These are phyloP conservation scores for Clonostachys sp. DNA, from an alignment of 2,329 filamentous ascomycete genomes.

Conservation along the genomic window DNA sequence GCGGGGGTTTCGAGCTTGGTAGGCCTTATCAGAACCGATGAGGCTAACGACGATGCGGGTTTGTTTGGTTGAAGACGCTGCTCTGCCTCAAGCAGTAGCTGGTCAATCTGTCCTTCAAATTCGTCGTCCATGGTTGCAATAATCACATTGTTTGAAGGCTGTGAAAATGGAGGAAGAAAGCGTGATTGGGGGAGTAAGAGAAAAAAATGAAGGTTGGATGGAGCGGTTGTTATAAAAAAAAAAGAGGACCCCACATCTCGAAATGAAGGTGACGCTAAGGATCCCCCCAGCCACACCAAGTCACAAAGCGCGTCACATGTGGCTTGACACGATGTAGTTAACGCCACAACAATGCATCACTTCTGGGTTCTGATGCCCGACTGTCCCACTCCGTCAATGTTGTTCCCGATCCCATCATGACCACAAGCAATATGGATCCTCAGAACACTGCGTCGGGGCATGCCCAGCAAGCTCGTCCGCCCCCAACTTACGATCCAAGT, in stretches of 20 bases:
- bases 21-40: conserved; percentile 3
- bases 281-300: too few species aligned
- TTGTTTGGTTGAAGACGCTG: conserved; percentile 18
- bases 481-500: conserved; percentile 66
- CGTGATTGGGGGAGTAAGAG: neutral
- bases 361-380: conserved; percentile 10
- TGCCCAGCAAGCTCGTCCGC: conserved; percentile 51
- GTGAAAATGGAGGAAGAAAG: neutral
- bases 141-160: neutral
- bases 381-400: conserved; percentile 9
- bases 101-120: conserved; percentile 19
- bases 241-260: neutral
- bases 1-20: conserved; percentile 1
- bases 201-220: neutral
- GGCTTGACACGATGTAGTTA: neutral
- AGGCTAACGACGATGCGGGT: conserved; percentile 4
- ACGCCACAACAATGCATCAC: neutral
- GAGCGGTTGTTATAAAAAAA: neutral
- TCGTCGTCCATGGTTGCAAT: conserved; percentile 18
- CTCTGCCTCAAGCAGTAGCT: conserved; percentile 23
- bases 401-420: conserved; percentile 2
- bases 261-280: neutral
- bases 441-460: conserved; percentile 46
- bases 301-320: too few species aligned
- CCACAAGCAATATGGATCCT: conserved; percentile 24